Base-by-base conservation (phyloP, 139 green algal species). In the Trebouxia sp. region DNA sequence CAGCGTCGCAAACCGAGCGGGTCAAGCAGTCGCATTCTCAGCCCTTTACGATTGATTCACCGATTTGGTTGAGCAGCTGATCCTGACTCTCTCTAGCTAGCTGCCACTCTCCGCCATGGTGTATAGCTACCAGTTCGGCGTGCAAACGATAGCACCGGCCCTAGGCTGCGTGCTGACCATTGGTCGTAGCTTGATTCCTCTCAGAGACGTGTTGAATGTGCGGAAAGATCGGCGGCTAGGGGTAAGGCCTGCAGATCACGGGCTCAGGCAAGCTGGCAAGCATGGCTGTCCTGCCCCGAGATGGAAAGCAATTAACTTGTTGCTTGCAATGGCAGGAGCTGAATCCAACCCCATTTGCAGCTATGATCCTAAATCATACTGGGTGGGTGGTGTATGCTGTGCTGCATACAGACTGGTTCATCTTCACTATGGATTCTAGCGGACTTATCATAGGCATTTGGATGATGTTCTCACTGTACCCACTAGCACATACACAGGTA, bases 331-430 rank as follows among this genome's bases (percentile, higher is more conserved):
- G 28, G 11, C 53, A 78, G 69, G 74, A 80, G 24, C 47, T 80
- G 10, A 80, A 80, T 20, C 74, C 74, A 24, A 53, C 56, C 10
- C 74, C 74, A 3, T 80, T 66, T 37, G 41, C 74, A 3, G 74
- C 48, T 15, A 80, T 80, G 28, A 65, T 80, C 8, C 22, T 62
- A 35, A 80, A 80, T 53, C 48, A 56, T 6, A 80, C 48, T n/a
- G 45, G 45, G 20, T 80, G 74, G 74, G 30, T 80, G 20, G 74
- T 80, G 10, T 80, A 80, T 38, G 74, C 74, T 37, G 32, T 80
- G 17, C 45, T 80, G 41, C 45, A 39, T 3, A 80, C 55, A 38
- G 74, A 80, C 74, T 80, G 74, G 74, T 80, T 80, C 42, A 53
- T 80, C 45, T 80, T 65, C 74, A 45, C 56, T 20, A 53, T 39